Percentiles rank a stretch among this genome's conserved stretches.
phyloP scores from a whole-genome alignment of 2,329 filamentous ascomycete genomes.

The Apiospora rasikravindrae region DNA sequence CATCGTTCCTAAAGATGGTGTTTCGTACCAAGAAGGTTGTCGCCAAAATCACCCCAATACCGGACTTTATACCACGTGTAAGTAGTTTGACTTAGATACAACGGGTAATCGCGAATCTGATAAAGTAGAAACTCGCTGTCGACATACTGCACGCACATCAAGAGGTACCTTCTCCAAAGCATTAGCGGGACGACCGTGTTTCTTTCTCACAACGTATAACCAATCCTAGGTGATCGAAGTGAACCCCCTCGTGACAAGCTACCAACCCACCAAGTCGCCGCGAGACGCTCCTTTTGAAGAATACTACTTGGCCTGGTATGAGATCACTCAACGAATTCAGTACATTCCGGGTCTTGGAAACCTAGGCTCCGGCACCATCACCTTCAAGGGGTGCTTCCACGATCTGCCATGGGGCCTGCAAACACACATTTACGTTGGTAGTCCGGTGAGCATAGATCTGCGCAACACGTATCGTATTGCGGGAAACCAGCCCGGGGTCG shows the following conservation, averaged over 20 bases:
- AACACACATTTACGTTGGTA: slow-evolving; percentile 66
- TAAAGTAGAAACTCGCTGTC: slow-evolving; percentile 60
- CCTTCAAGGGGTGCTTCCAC: slow-evolving; percentile 74
- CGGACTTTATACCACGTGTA: slow-evolving; percentile 69
- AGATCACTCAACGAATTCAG: slow-evolving; percentile 72
- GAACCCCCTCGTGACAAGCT: slow-evolving; percentile 69
- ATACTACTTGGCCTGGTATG: slow-evolving; percentile 76
- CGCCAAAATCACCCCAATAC: slow-evolving; percentile 73
- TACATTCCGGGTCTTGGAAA: slow-evolving; percentile 69
- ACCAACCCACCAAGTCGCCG: slow-evolving; percentile 69
- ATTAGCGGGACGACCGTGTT: no score
- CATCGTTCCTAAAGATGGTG: slow-evolving; percentile 43
- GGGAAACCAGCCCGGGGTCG: slow-evolving; percentile 70
- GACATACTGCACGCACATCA: slow-evolving; percentile 74
- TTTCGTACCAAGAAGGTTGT: slow-evolving; percentile 68
- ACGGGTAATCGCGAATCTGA: no score
- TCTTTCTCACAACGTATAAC: no score
- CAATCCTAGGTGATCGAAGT: slow-evolving; percentile 65
- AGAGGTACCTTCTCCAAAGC: slow-evolving; percentile 34
- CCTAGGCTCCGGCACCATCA: slow-evolving; percentile 68
- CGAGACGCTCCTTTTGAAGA: slow-evolving; percentile 72
- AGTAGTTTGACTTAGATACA: no score
- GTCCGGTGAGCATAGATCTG: slow-evolving; percentile 69
- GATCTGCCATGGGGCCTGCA: slow-evolving; percentile 75
- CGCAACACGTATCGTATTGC: slow-evolving; percentile 71